Evolutionary conservation across 2,329 filamentous ascomycete species (phyloP), one percentile per base, ranked within the genome.

Genomic region (Stagonosporopsis cucurbitacearum): DNA sequence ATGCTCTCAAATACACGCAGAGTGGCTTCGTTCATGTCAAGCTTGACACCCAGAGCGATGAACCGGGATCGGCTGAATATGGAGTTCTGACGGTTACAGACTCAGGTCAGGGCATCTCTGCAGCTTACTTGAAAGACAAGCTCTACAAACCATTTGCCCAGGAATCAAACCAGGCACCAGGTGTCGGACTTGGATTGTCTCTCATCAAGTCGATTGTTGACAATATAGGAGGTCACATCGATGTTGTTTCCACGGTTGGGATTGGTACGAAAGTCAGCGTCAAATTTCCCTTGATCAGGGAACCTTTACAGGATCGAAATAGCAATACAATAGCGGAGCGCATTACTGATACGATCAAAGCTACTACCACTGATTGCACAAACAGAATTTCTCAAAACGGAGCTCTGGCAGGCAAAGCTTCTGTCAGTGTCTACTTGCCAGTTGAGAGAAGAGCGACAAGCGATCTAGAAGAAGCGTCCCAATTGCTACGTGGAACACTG

Each of bases 11-110:
- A 36, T 69, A 65, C 32, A 67, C 63, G 0, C 35, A 56, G 4
- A 44, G 30, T 9, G 65, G 65, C 0, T 57, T 49, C 17, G 44
- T 57, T 19, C 62, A 58, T 30, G 52, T 67, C n/a, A 43, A 57
- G 32, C 54, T 57, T 7, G 78, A 80, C 8, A 50, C 43, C 28
- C 82, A 58, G 81, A 39, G n/a, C 3, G n/a, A 12, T 6, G 82
- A 57, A 81, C 78, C 0, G 57, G 64, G 69, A 15, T 79, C 80
- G 0, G 77, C 28, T 43, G 49, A 57, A 22, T 25, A 32, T 4
- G 32, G 37, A 2, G 9, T 52, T 17, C 46, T 85, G 35, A 58
- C 60, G n/a, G 59, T 68, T 22, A 50, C 49, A 28, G 66, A 69
- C 47, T 62, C 65, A 3, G 66, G 66, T 2, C 62, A 57, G 17